phyloP scores from a whole-genome alignment of 352 stramenopile species.

The Globisporangium alternatum region DNA sequence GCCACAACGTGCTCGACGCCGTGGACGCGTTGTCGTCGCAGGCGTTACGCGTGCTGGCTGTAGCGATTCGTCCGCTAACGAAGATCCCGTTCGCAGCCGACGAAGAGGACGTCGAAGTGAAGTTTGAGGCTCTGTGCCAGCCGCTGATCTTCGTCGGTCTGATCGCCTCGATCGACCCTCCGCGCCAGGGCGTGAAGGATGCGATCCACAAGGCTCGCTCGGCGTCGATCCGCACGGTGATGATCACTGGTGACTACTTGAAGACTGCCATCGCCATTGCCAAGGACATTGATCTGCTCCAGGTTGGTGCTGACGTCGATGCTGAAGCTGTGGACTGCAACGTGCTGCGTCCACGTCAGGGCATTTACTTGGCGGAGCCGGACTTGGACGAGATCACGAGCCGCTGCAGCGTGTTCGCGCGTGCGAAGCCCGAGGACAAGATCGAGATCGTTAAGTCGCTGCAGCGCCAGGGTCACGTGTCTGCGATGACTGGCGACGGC shows the following conservation, averaged over 20 bases:
- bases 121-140: conserved; percentile 60
- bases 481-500: conserved; percentile 97
- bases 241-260: conserved; percentile 95
- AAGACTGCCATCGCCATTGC: conserved; percentile 94
- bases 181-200: conserved; percentile 51
- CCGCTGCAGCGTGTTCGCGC: conserved; percentile 89
- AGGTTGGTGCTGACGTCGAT: conserved; percentile 35
- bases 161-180: conserved; percentile 88
- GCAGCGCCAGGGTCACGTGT: conserved; percentile 75
- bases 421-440: conserved; percentile 95
- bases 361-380: conserved; percentile 44
- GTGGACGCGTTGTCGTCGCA: conserved; percentile 61
- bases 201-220: conserved; percentile 53
- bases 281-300: conserved; percentile 87
- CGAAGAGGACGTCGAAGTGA: conserved; percentile 52
- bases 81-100: conserved; percentile 39
- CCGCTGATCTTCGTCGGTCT: conserved; percentile 91
- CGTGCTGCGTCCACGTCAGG: conserved; percentile 41
- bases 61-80: conserved; percentile 73
- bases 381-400: conserved; percentile 87
- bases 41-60: conserved; percentile 85
- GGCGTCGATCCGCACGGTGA: conserved; percentile 70
- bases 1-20: conserved; percentile 38
- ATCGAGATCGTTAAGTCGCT: conserved; percentile 94
- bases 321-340: conserved; percentile 68